A percentile compares a stretch with the other conserved stretches of the same genome.
Evolutionary conservation across 441 rosid species (phyloP).

Genomic region (Jatropha podagrica): DNA sequence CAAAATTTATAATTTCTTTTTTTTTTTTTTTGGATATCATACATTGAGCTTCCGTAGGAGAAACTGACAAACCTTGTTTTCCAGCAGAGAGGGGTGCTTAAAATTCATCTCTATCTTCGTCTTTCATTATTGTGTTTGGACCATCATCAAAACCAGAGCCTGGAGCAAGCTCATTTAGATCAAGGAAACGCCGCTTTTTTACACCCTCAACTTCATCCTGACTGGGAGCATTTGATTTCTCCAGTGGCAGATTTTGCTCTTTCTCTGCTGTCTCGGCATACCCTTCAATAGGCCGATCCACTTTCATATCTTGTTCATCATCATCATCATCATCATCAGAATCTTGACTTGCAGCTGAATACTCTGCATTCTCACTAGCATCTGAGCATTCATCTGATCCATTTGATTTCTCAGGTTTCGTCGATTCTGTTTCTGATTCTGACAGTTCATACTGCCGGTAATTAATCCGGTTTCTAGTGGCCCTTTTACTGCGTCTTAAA

Average conservation of each 20-base stretch:
- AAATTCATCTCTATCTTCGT: constrained; percentile 59
- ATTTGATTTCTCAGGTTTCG: constrained; percentile 50
- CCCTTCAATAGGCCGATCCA: constrained; percentile 48
- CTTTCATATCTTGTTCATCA: constrained; percentile 57
- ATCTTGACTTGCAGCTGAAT: constrained; percentile 68
- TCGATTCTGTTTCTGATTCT: constrained; percentile 80
- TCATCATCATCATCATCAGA: constrained; percentile 61
- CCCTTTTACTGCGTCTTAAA: constrained; percentile 94
- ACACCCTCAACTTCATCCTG: constrained; percentile 64
- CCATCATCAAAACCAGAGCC: constrained; percentile 90
- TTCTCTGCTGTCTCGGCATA: constrained; percentile 40
- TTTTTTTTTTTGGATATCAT: constrained; percentile 40
- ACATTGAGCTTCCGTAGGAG: constrained; percentile 41
- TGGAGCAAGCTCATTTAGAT: constrained; percentile 91
- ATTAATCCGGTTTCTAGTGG: constrained; percentile 66
- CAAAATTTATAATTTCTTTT: constrained; percentile 47
- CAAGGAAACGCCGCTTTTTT: constrained; percentile 76
- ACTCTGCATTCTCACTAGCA: constrained; percentile 62
- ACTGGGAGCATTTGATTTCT: constrained; percentile 48
- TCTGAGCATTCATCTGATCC: constrained; percentile 58
- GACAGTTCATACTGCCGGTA: constrained; percentile 81
- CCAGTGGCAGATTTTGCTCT: constrained; percentile 47
- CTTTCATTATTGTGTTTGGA: constrained; percentile 68
- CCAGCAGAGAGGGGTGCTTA: constrained; percentile 42
- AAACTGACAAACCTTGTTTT: constrained; percentile 34